Conservation (phyloP, 1,284 basidiomycete genomes). For the Sanguinoderma infundibulare region DNA sequence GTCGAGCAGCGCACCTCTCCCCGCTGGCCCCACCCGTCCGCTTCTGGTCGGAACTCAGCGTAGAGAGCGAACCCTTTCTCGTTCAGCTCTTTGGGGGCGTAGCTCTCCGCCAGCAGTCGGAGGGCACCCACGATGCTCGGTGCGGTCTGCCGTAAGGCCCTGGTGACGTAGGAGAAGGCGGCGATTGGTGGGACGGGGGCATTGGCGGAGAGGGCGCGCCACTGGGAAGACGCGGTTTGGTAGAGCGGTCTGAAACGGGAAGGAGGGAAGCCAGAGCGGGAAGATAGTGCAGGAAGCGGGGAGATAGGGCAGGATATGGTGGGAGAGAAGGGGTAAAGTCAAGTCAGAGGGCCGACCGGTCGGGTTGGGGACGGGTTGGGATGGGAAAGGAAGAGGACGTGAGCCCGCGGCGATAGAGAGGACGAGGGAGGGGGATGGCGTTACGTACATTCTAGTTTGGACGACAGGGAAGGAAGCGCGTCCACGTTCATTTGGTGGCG, state of each 20-base stretch:
- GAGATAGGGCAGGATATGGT: not conserved
- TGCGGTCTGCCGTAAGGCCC: constrained; percentile 76
- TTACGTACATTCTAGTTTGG: constrained; percentile 54
- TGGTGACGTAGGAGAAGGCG: constrained; percentile 85
- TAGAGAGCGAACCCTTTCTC: constrained; percentile 74
- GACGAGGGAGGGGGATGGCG: constrained; percentile 1
- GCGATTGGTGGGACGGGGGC: constrained; percentile 73
- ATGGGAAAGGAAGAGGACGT: not conserved
- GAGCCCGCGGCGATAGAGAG: constrained; percentile 12
- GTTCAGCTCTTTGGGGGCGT: constrained; percentile 70
- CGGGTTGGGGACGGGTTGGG: too few species aligned
- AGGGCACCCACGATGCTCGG: constrained; percentile 82
- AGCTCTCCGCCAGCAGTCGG: constrained; percentile 76
- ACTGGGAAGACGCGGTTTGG: constrained; percentile 62
- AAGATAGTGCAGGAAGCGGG: too few species aligned
- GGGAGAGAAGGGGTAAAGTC: not conserved
- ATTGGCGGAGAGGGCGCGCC: constrained; percentile 83
- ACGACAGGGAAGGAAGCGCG: not conserved
- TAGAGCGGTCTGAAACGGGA: constrained; percentile 71
- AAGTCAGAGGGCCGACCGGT: constrained; percentile 4
- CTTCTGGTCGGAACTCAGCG: constrained; percentile 73
- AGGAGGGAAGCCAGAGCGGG: not conserved
- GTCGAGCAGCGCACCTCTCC: constrained; percentile 67
- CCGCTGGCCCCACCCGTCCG: constrained; percentile 75
- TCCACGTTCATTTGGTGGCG: constrained; percentile 8